Evolutionary conservation across 2,329 filamentous ascomycete species (phyloP).

Genomic region (Rhexocercosporidium sp.): DNA sequence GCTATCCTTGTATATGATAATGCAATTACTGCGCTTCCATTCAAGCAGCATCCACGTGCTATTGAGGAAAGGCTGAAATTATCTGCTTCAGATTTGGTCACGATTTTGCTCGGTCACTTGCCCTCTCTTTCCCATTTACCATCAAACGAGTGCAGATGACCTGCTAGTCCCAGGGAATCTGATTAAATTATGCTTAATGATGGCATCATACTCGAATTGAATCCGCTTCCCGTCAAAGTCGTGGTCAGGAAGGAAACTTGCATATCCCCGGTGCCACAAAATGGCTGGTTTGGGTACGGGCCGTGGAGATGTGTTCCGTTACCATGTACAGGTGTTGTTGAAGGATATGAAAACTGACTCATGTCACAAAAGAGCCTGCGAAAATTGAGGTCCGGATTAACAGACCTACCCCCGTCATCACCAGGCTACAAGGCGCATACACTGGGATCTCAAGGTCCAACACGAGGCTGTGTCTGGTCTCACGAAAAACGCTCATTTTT

Average conservation of each 20-base stretch:
- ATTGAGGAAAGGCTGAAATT: neutral
- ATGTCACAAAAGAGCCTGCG: neutral
- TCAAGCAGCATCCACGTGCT: neutral
- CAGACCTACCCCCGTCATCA: neutral
- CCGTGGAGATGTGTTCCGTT: neutral
- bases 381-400: neutral
- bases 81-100: neutral
- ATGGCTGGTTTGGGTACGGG: neutral
- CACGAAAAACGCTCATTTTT: neutral
- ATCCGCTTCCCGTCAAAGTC: neutral
- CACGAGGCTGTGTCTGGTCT: slow-evolving; percentile 9
- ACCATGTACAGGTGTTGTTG: neutral
- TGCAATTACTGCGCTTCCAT: neutral
- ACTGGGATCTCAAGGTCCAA: neutral
- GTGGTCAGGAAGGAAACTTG: neutral
- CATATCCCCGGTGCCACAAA: neutral
- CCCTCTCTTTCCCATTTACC: neutral
- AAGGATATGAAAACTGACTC: neutral
- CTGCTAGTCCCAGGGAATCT: neutral
- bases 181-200: neutral
- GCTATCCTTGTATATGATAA: neutral
- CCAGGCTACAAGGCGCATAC: slow-evolving; percentile 5
- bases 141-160: neutral
- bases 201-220: neutral
- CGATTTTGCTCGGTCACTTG: neutral